Evolutionary conservation across 2,329 filamentous ascomycete genomes (phyloP).

Genomic region (Blastomyces emzantsi): DNA sequence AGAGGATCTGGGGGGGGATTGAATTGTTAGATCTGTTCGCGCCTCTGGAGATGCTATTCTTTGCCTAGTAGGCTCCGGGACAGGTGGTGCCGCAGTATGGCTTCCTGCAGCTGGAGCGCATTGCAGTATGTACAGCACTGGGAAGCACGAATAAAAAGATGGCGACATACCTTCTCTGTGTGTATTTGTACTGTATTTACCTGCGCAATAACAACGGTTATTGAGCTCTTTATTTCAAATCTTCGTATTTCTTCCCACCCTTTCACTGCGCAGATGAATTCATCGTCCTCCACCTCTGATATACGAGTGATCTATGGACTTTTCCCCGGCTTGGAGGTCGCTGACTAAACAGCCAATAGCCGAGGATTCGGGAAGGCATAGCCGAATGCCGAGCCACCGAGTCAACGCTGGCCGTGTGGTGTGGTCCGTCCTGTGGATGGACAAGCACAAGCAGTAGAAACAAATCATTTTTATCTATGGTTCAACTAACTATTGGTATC

Average conservation of each 20-base stretch:
- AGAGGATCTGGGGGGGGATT: background rate
- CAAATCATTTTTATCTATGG: background rate
- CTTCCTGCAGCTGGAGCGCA: background rate
- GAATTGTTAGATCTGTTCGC: background rate
- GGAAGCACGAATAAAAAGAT: background rate
- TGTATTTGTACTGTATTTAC: background rate
- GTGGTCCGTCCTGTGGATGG: no score
- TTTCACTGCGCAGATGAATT: background rate
- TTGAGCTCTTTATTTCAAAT: background rate
- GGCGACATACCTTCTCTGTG: background rate
- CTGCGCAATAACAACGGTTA: background rate
- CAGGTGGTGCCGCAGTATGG: no score
- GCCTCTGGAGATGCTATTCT: background rate
- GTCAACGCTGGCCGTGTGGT: background rate
- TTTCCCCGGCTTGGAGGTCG: background rate
- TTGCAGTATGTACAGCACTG: background rate
- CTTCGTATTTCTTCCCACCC: background rate
- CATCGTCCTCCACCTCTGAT: background rate
- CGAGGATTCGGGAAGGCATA: background rate
- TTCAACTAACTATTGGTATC: background rate
- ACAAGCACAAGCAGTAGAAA: background rate
- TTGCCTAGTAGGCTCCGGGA: background rate
- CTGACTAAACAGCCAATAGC: background rate
- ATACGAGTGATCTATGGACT: background rate
- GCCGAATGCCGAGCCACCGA: background rate